Percentiles rank a stretch among this genome's conserved stretches.
Evolutionary conservation across 306 rosid genomes (phyloP).

Genomic region (Cicer pinnatifidum): DNA sequence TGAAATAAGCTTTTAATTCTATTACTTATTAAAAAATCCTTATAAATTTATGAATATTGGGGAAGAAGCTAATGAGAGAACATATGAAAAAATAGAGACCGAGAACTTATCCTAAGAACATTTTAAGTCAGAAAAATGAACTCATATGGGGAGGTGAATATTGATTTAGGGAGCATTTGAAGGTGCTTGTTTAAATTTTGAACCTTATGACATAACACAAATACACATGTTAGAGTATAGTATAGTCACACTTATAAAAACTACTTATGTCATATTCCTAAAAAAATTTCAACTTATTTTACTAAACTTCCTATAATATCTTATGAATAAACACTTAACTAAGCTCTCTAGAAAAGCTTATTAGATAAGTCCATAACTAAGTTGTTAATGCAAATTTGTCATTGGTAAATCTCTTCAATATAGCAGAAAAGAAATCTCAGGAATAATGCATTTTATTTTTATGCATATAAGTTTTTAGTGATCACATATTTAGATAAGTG

Average conservation of each 20-base stretch:
- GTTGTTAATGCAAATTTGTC: neutral
- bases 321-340: neutral
- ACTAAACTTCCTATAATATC: neutral
- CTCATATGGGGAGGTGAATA: no score
- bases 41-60: neutral
- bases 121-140: no score
- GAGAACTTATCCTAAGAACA: neutral
- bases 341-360: neutral
- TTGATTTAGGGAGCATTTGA: neutral
- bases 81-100: neutral
- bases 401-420: neutral
- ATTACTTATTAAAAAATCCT: neutral
- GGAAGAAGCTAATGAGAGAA: neutral
- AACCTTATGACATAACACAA: neutral
- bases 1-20: neutral
- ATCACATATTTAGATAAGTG: neutral
- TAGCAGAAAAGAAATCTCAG: neutral
- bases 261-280: neutral
- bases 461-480: neutral
- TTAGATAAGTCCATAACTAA: neutral
- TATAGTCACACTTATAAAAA: neutral
- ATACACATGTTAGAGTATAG: neutral
- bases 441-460: constrained; percentile 26
- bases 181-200: neutral
- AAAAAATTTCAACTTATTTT: neutral